Percentiles rank a stretch among this genome's conserved stretches.
phyloP scores from a whole-genome alignment of 352 stramenopile genomes.

The Phytophthora cajani region DNA sequence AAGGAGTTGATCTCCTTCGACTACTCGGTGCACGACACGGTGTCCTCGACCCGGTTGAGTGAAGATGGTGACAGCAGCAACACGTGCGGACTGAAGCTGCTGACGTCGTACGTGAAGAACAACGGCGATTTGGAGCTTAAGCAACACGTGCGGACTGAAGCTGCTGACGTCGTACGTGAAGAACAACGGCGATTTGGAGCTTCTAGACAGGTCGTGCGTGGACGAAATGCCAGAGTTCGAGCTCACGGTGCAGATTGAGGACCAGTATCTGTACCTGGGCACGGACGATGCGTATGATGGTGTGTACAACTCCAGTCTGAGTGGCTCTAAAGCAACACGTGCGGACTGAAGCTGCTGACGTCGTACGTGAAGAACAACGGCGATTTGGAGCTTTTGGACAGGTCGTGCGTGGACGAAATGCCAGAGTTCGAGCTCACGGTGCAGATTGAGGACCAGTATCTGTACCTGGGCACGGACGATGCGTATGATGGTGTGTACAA shows the following conservation, averaged over 20 bases:
- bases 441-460: not conserved
- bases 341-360: no score
- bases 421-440: slow-evolving; percentile 32
- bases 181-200: no score
- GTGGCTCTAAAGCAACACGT: no score
- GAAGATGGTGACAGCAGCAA: slow-evolving; percentile 22
- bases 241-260: slow-evolving; percentile 19
- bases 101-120: slow-evolving; percentile 45
- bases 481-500: slow-evolving; percentile 44
- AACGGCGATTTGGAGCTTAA: no score
- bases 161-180: no score
- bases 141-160: no score
- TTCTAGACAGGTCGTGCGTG: slow-evolving; percentile 48
- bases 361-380: no score
- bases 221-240: slow-evolving; percentile 27
- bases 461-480: slow-evolving; percentile 39
- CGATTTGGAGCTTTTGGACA: slow-evolving; percentile 42
- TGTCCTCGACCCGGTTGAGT: slow-evolving; percentile 38
- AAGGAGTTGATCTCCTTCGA: slow-evolving; percentile 57
- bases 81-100: slow-evolving; percentile 48
- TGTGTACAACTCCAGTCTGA: slow-evolving; percentile 23
- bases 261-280: slow-evolving; percentile 23
- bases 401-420: slow-evolving; percentile 38
- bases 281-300: slow-evolving; percentile 47
- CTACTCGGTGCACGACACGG: slow-evolving; percentile 41